Evolutionary conservation across 371 early-diverging fungal genomes (phyloP).

Genomic region (Mucor sp.): DNA sequence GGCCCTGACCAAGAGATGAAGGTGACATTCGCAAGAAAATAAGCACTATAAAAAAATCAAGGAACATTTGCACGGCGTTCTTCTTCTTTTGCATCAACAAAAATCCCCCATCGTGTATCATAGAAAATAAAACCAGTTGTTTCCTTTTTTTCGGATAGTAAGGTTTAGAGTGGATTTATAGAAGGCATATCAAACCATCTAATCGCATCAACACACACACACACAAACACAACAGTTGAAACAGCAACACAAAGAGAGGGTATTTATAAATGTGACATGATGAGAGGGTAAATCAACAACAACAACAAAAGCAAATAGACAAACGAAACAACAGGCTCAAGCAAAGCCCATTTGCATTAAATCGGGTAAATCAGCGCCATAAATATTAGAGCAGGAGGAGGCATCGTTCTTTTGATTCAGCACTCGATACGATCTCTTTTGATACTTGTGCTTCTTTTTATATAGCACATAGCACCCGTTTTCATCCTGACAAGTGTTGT

Average conservation of each 20-base stretch:
- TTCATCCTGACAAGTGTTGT: background rate
- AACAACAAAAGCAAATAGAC: background rate
- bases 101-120: conserved; percentile 6
- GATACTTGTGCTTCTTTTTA: conserved; percentile 4
- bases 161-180: no score
- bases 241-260: background rate
- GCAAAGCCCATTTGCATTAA: conserved; percentile 20
- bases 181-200: background rate
- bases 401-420: background rate
- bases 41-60: conserved; percentile 4
- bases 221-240: no score
- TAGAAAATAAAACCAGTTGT: conserved; percentile 6
- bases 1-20: conserved; percentile 75
- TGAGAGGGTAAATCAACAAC: background rate
- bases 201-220: no score
- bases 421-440: background rate
- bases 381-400: background rate
- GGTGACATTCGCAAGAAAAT: conserved; percentile 81
- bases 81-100: background rate
- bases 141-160: background rate
- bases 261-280: background rate
- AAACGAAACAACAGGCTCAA: background rate
- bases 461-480: background rate
- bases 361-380: conserved; percentile 16
- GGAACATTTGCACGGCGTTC: conserved; percentile 15